Percentiles rank a stretch among this genome's conserved stretches.
Evolutionary conservation across 1,139 yeast species (phyloP).

Genomic region (Meyerozyma sp.): DNA sequence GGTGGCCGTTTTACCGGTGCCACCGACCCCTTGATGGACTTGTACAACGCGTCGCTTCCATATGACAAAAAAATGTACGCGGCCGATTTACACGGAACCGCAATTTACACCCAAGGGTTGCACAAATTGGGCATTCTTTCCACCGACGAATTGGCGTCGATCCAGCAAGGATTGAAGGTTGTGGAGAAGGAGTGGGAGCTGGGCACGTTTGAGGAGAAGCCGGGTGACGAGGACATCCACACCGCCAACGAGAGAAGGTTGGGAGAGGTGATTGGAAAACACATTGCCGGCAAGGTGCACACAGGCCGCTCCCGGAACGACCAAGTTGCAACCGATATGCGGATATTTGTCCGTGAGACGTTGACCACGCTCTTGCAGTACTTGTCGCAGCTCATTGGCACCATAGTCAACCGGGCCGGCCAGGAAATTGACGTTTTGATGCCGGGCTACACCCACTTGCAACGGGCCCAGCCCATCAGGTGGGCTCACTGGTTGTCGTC

Average conservation of each 20-base stretch:
- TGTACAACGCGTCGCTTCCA: slow-evolving; percentile 93
- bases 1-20: slow-evolving; percentile 99
- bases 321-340: slow-evolving; percentile 97
- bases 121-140: slow-evolving; percentile 71
- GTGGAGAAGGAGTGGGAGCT: slow-evolving; percentile 78
- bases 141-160: slow-evolving; percentile 63
- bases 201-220: slow-evolving; percentile 72
- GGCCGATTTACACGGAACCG: slow-evolving; percentile 91
- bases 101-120: slow-evolving; percentile 86
- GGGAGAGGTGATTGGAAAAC: slow-evolving; percentile 91
- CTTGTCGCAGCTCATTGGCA: slow-evolving; percentile 57
- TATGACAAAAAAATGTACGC: slow-evolving; percentile 92
- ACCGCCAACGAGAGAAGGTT: slow-evolving; percentile 97
- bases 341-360: slow-evolving; percentile 83
- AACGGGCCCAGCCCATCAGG: slow-evolving; percentile 97
- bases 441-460: slow-evolving; percentile 99
- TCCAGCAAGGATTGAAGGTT: slow-evolving; percentile 71
- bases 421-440: slow-evolving; percentile 83
- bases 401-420: slow-evolving; percentile 70
- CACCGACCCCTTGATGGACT: slow-evolving; percentile 94
- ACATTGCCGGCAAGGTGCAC: slow-evolving; percentile 94
- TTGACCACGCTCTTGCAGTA: slow-evolving; percentile 54
- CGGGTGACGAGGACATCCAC: slow-evolving; percentile 97
- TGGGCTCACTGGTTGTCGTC: slow-evolving; percentile 98
- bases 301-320: slow-evolving; percentile 98